Evolutionary conservation across 768 basidiomycete species (phyloP), one percentile per base, ranked within the genome.

Genomic region (Agaricus blazei): DNA sequence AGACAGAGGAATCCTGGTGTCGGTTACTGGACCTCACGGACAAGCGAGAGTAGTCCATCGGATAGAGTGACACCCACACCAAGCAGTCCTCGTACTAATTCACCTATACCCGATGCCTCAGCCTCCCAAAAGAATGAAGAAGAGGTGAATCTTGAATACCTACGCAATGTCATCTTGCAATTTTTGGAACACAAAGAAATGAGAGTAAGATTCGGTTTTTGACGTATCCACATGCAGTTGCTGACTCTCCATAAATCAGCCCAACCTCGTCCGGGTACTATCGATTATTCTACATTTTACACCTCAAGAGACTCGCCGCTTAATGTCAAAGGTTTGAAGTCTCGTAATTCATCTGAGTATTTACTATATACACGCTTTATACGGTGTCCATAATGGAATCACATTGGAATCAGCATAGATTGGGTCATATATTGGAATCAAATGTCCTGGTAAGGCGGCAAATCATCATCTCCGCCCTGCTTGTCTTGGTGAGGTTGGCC

Each of bases 181-280:
- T 99, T 99, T 74, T 76, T 99, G 48, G 97, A 99, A 67, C 91
- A 98, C 72, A 94, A 96, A 67, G 94, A 98, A 69, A 98, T 98
- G 94, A 80, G 97, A 72, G 94, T 94, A 65, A 67, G 91, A 74
- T 3, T 26, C 19, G 42, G 27, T 36, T 12, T 51, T 6, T 19
- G n/a, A 38, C 26, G 2, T n/a, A 45, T n/a, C 23, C 2, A 34
- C 29, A 49, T 29, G 28, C 40, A 51, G 59, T 48, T 43, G 48
- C 48, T 8, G 9, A 45, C 14, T 58, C 27, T 36, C 24, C 24
- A 19, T 19, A 11, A 19, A 54, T n/a, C 56, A 93, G 89, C 90
- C 93, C 0, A 91, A 93, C 63, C 83, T 99, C 31, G 84, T 98
- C 27, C 82, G 88, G 52, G 95, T 99, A 2, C 68, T 98, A 42